Evolutionary conservation across 805 yeast species (phyloP), one percentile per base, ranked within the genome.

Genomic region (Myxozyma neotropica): DNA sequence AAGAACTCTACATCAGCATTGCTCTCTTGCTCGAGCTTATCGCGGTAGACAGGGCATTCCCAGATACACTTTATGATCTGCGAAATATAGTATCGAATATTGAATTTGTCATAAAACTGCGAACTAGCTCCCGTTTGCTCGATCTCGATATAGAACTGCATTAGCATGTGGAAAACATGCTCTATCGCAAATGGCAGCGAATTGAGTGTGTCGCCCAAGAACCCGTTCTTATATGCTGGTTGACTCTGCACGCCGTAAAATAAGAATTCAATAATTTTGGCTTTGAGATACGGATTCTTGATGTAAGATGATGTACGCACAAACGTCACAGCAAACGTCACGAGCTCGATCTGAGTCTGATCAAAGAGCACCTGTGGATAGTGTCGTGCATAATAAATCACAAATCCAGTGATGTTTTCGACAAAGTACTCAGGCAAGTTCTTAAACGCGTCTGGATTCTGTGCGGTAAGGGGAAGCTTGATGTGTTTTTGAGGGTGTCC

Each of bases 61-160:
- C 97, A 94, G 55, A 94, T 76, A 67, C 85, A 85, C 71, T 90
- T 93, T 68, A 94, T 75, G 35, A 94, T 87, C 48, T 82, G 82
- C 0, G 97, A 87, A 29, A 94, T 89, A 71, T 89, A 87, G 73
- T 85, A 93, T 72, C 99, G 82, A 45, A 89, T 83, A 72, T 90
- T 92, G 76, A 94, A 94, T 74, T 94, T 94, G 73, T 94, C 99
- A 73, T 93, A 93, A 71, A 93, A 94, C 74, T 94, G 98, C 0
- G 95, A 85, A 6, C 93, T 86, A 1, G 97, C 87, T 8, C 99
- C 99, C 0, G 99, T 94, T 69, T 89, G 91, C 72, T 94, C 99
- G 52, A 93, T 92, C 80, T 89, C 89, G 36, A 94, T 96, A 72
- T 93, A 94, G 63, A 91, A 88, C 68, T 90, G 95, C 74, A 94